Evolutionary conservation across 805 yeast genomes (phyloP).

Genomic region (Starmera amethionina): DNA sequence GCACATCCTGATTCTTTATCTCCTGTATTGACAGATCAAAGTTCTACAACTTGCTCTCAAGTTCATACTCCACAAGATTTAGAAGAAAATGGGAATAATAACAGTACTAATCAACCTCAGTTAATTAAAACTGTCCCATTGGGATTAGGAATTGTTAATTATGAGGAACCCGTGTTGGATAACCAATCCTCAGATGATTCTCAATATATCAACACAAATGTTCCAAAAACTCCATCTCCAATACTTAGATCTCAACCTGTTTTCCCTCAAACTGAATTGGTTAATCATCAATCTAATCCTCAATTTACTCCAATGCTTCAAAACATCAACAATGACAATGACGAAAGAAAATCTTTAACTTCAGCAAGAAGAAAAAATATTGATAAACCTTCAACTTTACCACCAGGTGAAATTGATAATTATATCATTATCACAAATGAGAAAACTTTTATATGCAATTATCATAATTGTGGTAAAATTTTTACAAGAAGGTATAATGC

Average conservation of each 20-base stretch:
- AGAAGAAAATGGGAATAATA: neutral
- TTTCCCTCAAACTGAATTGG: constrained; percentile 9
- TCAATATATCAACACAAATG: constrained; percentile 15
- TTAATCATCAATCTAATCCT: neutral
- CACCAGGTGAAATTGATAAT: constrained; percentile 82
- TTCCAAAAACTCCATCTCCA: constrained; percentile 34
- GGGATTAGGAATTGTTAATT: neutral
- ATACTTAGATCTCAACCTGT: constrained; percentile 26
- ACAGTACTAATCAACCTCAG: neutral
- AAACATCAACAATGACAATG: constrained; percentile 6
- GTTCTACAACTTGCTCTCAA: constrained; percentile 3
- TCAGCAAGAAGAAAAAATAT: constrained; percentile 13
- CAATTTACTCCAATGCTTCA: too few species aligned
- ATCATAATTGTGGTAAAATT: constrained; percentile 66
- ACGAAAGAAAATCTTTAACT: constrained; percentile 9
- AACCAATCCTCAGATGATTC: too few species aligned
- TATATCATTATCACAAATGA: constrained; percentile 75
- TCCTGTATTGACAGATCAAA: constrained; percentile 1
- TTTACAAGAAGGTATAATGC: constrained; percentile 88
- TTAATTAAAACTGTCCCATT: neutral
- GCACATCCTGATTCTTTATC: neutral
- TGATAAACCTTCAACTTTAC: constrained; percentile 48
- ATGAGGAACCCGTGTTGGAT: constrained; percentile 23
- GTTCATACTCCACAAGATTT: neutral
- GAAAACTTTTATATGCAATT: constrained; percentile 65